These are phyloP conservation scores for Phalaenopsis hybrid DNA, from an alignment of 116 monocot species.

Conservation along the genomic window DNA sequence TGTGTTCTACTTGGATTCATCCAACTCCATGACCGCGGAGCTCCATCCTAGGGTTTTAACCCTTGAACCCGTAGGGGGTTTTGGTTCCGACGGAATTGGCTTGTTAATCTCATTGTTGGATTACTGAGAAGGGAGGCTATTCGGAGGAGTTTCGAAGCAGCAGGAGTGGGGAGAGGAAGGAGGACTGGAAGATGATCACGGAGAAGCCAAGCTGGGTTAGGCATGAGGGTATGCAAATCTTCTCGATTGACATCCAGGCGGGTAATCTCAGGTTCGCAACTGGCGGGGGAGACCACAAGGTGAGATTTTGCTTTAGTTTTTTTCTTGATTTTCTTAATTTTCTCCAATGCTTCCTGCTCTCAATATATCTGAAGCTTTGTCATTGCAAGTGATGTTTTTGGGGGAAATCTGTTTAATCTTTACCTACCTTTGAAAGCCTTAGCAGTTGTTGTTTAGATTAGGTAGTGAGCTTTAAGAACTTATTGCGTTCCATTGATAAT, in stretches of 20 bases:
- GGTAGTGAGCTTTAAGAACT: neutral
- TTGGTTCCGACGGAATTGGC: neutral
- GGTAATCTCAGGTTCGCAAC: conserved; percentile 47
- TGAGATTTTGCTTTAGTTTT: conserved; percentile 13
- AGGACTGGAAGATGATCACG: conserved; percentile 34
- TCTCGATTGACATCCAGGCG: conserved; percentile 55
- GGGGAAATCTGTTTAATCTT: neutral
- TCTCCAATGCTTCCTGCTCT: neutral
- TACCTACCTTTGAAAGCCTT: neutral
- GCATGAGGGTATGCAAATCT: conserved; percentile 59
- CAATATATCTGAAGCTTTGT: neutral
- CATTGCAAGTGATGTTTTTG: neutral
- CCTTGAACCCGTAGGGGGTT: neutral
- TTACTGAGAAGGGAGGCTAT: too few relatives aligned
- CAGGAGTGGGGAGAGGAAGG: neutral
- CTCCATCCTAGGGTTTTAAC: conserved; percentile 7
- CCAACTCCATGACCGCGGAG: neutral
- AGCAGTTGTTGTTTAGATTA: neutral
- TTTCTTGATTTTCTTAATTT: neutral
- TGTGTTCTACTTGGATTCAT: neutral
- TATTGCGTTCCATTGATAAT: neutral
- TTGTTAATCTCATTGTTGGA: conserved; percentile 5
- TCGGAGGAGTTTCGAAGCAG: neutral
- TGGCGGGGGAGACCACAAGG: conserved; percentile 64
- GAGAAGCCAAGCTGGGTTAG: conserved; percentile 55